Conservation (phyloP, 805 yeast genomes). For the Aciculoconidium aculeatum region DNA sequence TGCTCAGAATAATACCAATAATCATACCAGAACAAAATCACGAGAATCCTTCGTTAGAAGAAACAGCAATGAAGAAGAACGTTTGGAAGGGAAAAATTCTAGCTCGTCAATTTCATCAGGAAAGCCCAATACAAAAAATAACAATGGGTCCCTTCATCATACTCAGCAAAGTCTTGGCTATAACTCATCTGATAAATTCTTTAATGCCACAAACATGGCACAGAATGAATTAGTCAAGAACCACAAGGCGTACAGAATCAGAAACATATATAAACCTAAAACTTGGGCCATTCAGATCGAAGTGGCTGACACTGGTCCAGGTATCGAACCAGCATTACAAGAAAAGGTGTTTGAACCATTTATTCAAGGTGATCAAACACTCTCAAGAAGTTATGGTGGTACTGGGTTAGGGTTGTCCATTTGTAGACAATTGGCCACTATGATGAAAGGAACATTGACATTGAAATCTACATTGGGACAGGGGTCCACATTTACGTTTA, state of each 20-base stretch:
- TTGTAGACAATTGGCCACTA: constrained; percentile 81
- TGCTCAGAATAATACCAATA: background rate
- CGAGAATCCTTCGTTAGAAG: too few species aligned
- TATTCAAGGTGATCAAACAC: constrained; percentile 94
- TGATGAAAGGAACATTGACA: constrained; percentile 85
- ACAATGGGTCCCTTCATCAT: too few species aligned
- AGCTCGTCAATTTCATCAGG: too few species aligned
- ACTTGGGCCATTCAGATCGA: constrained; percentile 61
- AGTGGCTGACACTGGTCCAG: constrained; percentile 91
- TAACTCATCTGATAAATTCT: too few species aligned
- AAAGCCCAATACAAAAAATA: too few species aligned
- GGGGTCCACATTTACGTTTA: constrained; percentile 81
- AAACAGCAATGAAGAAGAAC: too few species aligned
- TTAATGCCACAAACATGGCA: constrained; percentile 4
- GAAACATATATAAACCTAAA: constrained; percentile 33
- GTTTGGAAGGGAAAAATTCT: too few species aligned
- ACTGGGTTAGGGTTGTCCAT: constrained; percentile 90
- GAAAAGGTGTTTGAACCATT: constrained; percentile 90
- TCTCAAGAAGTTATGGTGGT: constrained; percentile 89
- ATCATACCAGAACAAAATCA: too few species aligned
- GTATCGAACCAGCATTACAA: constrained; percentile 78
- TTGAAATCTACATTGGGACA: constrained; percentile 69
- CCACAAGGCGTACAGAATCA: constrained; percentile 28
- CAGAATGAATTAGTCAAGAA: constrained; percentile 29
- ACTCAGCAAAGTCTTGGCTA: too few species aligned